These are phyloP conservation scores for Fusarium brevicatenulatum DNA, from an alignment of 2,329 filamentous ascomycete species.

Conservation along the genomic window DNA sequence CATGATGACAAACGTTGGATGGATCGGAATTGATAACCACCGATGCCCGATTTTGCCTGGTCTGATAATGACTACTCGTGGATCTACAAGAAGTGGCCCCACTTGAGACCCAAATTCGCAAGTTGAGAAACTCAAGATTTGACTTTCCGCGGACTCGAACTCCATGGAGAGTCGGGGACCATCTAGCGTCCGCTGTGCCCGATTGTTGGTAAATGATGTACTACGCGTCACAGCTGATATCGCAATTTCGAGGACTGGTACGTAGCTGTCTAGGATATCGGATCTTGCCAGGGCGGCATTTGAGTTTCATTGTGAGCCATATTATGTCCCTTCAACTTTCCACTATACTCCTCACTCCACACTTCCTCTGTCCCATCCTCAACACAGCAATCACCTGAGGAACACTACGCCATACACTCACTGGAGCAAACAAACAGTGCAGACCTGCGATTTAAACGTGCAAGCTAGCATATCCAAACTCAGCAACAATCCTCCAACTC, in stretches of 20 bases:
- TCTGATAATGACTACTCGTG: not conserved
- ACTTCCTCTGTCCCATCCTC: not conserved
- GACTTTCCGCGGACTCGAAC: not conserved
- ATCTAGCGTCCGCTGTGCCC: fast-evolving
- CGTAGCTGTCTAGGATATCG: not conserved
- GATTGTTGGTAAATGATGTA: not conserved
- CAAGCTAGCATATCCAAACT: not conserved
- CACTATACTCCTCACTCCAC: not conserved
- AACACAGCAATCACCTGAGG: not conserved
- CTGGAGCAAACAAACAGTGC: not conserved
- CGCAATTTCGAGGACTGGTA: fast-evolving
- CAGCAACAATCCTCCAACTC: not conserved
- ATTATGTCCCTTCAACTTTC: not conserved
- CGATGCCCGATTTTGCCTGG: not conserved
- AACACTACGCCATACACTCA: too few species aligned
- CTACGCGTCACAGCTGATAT: not conserved
- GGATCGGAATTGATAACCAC: not conserved
- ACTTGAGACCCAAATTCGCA: not conserved
- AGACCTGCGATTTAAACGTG: not conserved
- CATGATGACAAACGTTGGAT: not conserved
- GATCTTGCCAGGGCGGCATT: not conserved
- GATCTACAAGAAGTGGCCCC: not conserved
- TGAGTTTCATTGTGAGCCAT: not conserved
- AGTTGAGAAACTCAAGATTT: not conserved
- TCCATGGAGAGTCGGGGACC: not conserved